Percentiles rank a stretch among this genome's conserved stretches.
Conservation (phyloP, 805 yeast genomes). For the Candida easanensis region DNA sequence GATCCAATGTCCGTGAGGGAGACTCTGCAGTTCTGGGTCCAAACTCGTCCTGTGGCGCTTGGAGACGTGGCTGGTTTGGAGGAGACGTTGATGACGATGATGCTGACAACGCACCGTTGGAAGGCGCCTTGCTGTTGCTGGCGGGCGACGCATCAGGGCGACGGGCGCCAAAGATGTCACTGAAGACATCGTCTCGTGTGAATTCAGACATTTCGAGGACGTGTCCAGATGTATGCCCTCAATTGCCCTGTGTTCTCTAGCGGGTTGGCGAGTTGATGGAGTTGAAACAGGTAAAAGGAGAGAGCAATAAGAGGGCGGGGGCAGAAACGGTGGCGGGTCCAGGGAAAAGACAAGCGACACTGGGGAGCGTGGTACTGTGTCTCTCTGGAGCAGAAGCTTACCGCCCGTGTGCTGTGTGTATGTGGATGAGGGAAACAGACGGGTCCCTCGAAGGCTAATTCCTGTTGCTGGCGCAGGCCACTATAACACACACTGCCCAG, state of each 20-base stretch:
- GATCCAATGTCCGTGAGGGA: conserved; percentile 6
- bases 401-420: background rate
- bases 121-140: background rate
- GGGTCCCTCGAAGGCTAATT: too few species aligned
- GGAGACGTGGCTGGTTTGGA: background rate
- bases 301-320: background rate
- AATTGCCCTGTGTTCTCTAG: background rate
- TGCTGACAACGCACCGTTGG: background rate
- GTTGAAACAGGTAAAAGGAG: background rate
- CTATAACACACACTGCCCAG: too few species aligned
- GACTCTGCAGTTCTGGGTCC: conserved; percentile 8
- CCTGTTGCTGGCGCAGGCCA: background rate
- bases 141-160: conserved; percentile 21
- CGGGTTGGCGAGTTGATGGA: background rate
- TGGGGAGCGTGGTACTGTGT: background rate
- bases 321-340: too few species aligned
- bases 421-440: background rate
- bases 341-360: background rate
- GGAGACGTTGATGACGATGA: background rate
- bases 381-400: background rate
- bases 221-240: background rate
- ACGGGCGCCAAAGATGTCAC: conserved; percentile 31
- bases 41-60: conserved; percentile 1
- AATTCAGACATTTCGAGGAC: background rate
- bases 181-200: conserved; percentile 29